phyloP scores from a whole-genome alignment of 148 eudicot species.

The Amaranthus hypochondriacus region DNA sequence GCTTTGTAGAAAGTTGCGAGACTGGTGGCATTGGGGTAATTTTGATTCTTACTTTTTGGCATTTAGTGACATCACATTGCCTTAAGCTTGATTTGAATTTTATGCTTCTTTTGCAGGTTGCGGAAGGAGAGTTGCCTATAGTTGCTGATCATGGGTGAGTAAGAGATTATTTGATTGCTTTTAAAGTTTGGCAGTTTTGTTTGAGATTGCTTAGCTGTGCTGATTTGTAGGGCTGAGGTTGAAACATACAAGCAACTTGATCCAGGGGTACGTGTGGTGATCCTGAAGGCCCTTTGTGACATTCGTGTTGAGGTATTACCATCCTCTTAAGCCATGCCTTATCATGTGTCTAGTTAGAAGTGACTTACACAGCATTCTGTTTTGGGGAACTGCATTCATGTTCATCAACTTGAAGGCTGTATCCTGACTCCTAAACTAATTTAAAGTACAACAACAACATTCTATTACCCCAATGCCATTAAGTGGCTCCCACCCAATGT shows the following conservation, averaged over 20 bases:
- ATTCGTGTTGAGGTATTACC: constrained; percentile 93
- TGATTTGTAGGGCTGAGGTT: constrained; percentile 58
- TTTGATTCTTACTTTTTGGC: constrained; percentile 7
- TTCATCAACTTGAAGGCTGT: neutral
- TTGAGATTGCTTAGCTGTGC: constrained; percentile 13
- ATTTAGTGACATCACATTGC: constrained; percentile 5
- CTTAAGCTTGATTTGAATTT: constrained; percentile 17
- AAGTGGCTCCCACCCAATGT: no score
- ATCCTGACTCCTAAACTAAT: neutral
- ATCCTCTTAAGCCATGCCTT: neutral
- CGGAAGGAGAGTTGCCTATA: constrained; percentile 94
- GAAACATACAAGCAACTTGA: constrained; percentile 77
- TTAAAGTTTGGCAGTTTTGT: constrained; percentile 12
- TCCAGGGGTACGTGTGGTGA: constrained; percentile 78
- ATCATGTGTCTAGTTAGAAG: neutral
- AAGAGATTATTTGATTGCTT: constrained; percentile 50
- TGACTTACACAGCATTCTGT: neutral
- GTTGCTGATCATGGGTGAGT: constrained; percentile 89
- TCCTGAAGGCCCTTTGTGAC: constrained; percentile 89
- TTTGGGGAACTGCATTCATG: neutral
- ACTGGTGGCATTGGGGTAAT: constrained; percentile 99
- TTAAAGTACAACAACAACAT: no score
- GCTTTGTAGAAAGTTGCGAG: constrained; percentile 89
- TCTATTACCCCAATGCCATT: no score
- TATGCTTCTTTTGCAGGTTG: constrained; percentile 52